Conservation (phyloP, 441 rosid species). For the Gossypium aridum region DNA sequence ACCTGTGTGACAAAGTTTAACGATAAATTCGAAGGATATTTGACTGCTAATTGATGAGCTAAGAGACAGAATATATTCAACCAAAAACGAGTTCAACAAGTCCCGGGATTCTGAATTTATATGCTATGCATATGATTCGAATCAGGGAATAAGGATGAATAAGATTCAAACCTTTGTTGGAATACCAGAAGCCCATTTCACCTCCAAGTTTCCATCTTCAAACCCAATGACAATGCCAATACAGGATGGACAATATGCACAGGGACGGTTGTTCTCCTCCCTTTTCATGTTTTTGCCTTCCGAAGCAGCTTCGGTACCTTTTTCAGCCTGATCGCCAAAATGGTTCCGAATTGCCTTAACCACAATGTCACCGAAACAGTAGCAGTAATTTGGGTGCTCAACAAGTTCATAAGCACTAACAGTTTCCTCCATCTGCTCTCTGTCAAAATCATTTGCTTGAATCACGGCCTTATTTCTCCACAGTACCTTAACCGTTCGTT, state of each 20-base stretch:
- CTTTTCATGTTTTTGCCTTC: slow-evolving; percentile 16
- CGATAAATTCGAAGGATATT: slow-evolving; percentile 1
- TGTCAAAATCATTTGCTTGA: slow-evolving; percentile 24
- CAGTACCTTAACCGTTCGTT: slow-evolving; percentile 62
- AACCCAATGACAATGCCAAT: slow-evolving; percentile 74
- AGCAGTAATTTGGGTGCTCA: slow-evolving; percentile 81
- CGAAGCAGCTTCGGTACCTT: slow-evolving; percentile 13
- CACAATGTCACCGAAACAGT: slow-evolving; percentile 65
- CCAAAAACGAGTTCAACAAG: not conserved
- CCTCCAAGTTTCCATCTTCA: slow-evolving; percentile 66
- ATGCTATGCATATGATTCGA: not conserved
- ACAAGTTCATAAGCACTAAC: slow-evolving; percentile 78
- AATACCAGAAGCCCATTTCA: slow-evolving; percentile 74
- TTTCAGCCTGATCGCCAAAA: slow-evolving; percentile 18
- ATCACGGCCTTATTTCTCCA: slow-evolving; percentile 40
- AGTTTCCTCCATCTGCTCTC: slow-evolving; percentile 48
- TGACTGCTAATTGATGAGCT: not conserved
- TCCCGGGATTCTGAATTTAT: not conserved
- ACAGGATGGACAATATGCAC: slow-evolving; percentile 32
- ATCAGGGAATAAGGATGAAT: not conserved
- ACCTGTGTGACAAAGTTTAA: slow-evolving; percentile 48
- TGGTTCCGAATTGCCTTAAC: slow-evolving; percentile 31
- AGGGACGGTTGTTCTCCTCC: slow-evolving; percentile 24
- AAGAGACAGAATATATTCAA: not conserved
- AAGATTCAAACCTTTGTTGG: slow-evolving; percentile 47